Evolutionary conservation across 1,284 basidiomycete genomes (phyloP).

Genomic region (Laetiporus sulphureus): DNA sequence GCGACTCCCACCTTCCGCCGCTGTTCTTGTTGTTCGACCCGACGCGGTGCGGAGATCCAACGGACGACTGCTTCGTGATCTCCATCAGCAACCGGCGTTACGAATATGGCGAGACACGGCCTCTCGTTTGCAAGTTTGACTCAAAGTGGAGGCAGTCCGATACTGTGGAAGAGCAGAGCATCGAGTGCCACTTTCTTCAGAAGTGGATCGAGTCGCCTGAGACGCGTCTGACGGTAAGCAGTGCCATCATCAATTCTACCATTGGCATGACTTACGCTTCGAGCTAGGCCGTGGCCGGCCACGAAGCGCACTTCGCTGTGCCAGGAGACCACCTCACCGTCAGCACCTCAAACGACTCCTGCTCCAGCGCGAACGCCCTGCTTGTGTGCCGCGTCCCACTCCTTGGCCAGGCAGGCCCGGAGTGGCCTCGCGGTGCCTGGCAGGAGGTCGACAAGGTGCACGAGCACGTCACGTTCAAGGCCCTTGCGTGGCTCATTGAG

Average conservation of each 20-base stretch:
- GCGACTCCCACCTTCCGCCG: slow-evolving; percentile 46
- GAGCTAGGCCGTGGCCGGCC: slow-evolving; percentile 42
- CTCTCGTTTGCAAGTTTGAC: slow-evolving; percentile 66
- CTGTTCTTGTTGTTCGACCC: slow-evolving; percentile 86
- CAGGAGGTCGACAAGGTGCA: slow-evolving; percentile 79
- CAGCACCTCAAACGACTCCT: slow-evolving; percentile 53
- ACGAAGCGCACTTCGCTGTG: slow-evolving; percentile 60
- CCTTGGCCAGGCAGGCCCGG: slow-evolving; percentile 56
- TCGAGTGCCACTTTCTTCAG: slow-evolving; percentile 54
- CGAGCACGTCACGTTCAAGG: slow-evolving; percentile 75
- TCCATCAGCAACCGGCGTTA: slow-evolving; percentile 71
- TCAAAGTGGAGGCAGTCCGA: slow-evolving; percentile 72
- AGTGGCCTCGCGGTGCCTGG: slow-evolving; percentile 77
- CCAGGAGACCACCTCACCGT: slow-evolving; percentile 51
- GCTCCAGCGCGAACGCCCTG: slow-evolving; percentile 68
- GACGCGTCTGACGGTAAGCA: slow-evolving; percentile 48
- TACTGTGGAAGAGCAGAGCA: slow-evolving; percentile 37
- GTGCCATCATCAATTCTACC: background rate
- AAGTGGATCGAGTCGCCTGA: slow-evolving; percentile 50
- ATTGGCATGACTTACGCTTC: slow-evolving; percentile 10
- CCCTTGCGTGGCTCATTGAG: slow-evolving; percentile 83
- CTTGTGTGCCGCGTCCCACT: slow-evolving; percentile 74
- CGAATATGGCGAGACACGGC: slow-evolving; percentile 76
- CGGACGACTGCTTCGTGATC: slow-evolving; percentile 77
- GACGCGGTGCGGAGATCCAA: slow-evolving; percentile 66